Evolutionary conservation across 495 filamentous ascomycete genomes (phyloP).

Genomic region (Xylaria grammica): DNA sequence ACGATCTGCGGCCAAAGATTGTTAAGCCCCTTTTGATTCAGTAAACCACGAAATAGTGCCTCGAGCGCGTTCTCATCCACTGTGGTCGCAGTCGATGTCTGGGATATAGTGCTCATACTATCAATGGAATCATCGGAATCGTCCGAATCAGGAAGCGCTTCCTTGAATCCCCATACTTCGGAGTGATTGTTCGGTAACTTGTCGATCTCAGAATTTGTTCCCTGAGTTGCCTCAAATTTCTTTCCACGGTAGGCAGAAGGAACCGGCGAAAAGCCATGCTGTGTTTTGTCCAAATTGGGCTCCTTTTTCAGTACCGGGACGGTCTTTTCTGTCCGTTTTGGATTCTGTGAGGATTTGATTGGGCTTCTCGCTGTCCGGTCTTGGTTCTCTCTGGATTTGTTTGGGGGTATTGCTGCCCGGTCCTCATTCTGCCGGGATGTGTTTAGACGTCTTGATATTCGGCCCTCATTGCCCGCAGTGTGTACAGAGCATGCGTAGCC

Average conservation of each 20-base stretch:
- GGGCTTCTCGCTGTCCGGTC: background rate
- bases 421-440: background rate
- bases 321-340: background rate
- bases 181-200: no score
- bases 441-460: background rate
- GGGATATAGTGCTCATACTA: background rate
- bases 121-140: background rate
- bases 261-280: background rate
- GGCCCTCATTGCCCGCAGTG: background rate
- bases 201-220: background rate
- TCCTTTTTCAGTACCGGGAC: background rate
- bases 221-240: background rate
- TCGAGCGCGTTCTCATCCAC: constrained; percentile 3
- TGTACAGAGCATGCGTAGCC: background rate
- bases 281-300: background rate
- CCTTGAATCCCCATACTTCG: background rate
- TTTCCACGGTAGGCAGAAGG: background rate
- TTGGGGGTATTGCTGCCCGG: no score
- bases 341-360: background rate
- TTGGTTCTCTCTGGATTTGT: no score
- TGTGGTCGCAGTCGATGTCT: constrained; percentile 1
- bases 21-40: background rate
- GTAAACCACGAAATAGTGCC: background rate
- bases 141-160: background rate
- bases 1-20: constrained; percentile 9